Evolutionary conservation across 1,284 basidiomycete genomes (phyloP).

Genomic region (Ganoderma boninense): DNA sequence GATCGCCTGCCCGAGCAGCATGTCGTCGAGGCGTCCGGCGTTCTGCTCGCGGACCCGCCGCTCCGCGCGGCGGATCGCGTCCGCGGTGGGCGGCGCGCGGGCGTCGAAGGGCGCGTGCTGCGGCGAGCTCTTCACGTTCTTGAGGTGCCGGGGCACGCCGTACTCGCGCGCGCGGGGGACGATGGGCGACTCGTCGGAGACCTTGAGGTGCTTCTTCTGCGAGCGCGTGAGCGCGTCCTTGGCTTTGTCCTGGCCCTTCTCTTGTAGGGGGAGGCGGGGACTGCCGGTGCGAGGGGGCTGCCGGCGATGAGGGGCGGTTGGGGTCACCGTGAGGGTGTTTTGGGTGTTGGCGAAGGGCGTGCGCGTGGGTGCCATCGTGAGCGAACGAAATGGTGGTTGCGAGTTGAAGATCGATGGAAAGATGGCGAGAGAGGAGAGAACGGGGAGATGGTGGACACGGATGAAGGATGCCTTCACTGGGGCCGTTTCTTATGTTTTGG

Average conservation of each 20-base stretch:
- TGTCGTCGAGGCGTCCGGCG: not conserved
- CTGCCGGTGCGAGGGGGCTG: not conserved
- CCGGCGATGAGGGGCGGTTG: not conserved
- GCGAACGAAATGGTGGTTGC: not conserved
- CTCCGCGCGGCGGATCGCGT: not conserved
- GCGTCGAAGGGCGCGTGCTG: constrained; percentile 7
- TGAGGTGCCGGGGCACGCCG: constrained; percentile 10
- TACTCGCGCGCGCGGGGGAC: constrained; percentile 9
- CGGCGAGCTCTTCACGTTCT: constrained; percentile 5
- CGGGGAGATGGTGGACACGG: not conserved
- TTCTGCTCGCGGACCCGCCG: not conserved
- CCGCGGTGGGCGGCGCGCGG: not conserved
- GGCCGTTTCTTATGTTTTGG: not conserved
- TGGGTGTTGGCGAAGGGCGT: constrained; percentile 7
- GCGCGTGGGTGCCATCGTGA: constrained; percentile 17
- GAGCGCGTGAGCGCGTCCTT: not conserved
- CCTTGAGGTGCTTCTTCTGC: constrained; percentile 4
- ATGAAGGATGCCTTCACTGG: too few species aligned
- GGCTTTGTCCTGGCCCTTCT: not conserved
- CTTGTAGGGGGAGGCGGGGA: constrained; percentile 5
- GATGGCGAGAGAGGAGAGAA: not conserved
- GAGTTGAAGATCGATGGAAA: not conserved
- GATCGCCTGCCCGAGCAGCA: constrained; percentile 5
- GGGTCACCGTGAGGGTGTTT: not conserved
- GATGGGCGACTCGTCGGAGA: not conserved